Conservation (phyloP, 1,284 basidiomycete species). For the Cutaneotrichosporon curvatum region DNA sequence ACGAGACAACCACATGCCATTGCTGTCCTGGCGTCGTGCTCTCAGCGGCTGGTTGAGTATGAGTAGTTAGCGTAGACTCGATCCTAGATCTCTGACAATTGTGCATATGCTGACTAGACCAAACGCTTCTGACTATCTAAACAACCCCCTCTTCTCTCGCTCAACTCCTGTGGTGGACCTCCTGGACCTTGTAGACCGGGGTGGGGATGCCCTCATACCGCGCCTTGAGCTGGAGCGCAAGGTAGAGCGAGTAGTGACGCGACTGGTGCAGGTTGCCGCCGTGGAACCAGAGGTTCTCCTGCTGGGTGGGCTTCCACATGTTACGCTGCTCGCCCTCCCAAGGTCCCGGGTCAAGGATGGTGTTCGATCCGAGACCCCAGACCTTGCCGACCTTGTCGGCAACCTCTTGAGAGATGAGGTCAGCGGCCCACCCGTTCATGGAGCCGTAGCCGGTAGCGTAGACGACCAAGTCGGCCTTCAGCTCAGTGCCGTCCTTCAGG, state of each 20-base stretch:
- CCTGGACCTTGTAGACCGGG: conserved; percentile 14
- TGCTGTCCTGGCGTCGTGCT: no score
- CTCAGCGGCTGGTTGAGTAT: no score
- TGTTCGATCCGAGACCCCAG: conserved; percentile 15
- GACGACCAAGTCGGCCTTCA: conserved; percentile 16
- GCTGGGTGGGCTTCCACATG: conserved; percentile 17
- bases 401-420: conserved; percentile 14
- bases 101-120: no score
- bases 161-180: conserved; percentile 12
- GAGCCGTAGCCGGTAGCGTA: conserved; percentile 17
- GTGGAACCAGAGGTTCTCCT: conserved; percentile 13
- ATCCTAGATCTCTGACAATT: no score
- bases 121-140: no score
- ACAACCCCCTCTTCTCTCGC: neutral
- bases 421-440: conserved; percentile 15
- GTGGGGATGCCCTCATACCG: conserved; percentile 16
- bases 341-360: conserved; percentile 13
- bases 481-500: conserved; percentile 6
- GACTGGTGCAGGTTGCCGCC: conserved; percentile 17
- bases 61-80: no score
- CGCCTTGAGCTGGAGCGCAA: conserved; percentile 19
- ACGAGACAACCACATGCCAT: no score
- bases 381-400: conserved; percentile 16
- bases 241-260: conserved; percentile 16
- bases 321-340: conserved; percentile 19